Evolutionary conservation across 805 yeast genomes (phyloP).

Genomic region (Danielozyma ontarioensis): DNA sequence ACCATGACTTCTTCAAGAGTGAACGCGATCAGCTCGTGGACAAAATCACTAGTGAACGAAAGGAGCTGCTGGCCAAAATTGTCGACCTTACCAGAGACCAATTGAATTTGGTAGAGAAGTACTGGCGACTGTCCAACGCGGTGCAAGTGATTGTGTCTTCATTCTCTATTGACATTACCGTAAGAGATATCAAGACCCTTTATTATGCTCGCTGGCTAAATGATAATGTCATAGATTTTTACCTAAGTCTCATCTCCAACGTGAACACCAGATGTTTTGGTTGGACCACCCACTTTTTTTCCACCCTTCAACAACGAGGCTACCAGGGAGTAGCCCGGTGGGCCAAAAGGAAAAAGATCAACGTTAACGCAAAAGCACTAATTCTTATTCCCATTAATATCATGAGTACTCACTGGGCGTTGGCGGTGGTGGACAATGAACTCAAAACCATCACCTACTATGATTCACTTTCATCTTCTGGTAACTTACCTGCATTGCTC

Average conservation of each 20-base stretch:
- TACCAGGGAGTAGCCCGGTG: slow-evolving; percentile 77
- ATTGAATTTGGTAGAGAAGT: slow-evolving; percentile 23
- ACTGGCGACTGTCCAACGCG: slow-evolving; percentile 22
- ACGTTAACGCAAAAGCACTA: slow-evolving; percentile 57
- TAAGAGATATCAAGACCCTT: slow-evolving; percentile 67
- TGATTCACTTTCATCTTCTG: slow-evolving; percentile 64
- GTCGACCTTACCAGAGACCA: slow-evolving; percentile 22
- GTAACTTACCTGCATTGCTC: slow-evolving; percentile 38
- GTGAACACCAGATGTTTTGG: slow-evolving; percentile 43
- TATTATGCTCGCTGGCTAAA: slow-evolving; percentile 78
- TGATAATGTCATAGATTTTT: slow-evolving; percentile 85
- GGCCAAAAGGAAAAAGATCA: slow-evolving; percentile 72
- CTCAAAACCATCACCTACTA: slow-evolving; percentile 58
- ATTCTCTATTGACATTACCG: slow-evolving; percentile 53
- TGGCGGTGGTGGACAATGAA: slow-evolving; percentile 69
- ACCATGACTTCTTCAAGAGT: slow-evolving; percentile 3
- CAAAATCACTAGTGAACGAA: slow-evolving; percentile 10
- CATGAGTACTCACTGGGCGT: slow-evolving; percentile 85
- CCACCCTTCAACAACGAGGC: slow-evolving; percentile 67
- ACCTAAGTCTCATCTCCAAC: slow-evolving; percentile 50
- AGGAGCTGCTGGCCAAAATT: slow-evolving; percentile 5
- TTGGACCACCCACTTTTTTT: slow-evolving; percentile 85
- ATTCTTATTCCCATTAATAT: slow-evolving; percentile 85
- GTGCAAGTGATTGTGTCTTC: slow-evolving; percentile 24
- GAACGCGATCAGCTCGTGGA: slow-evolving; percentile 8